Evolutionary conservation across 345 rosid species (phyloP), one percentile per base, ranked within the genome.

Genomic region (Lumnitzera racemosa): DNA sequence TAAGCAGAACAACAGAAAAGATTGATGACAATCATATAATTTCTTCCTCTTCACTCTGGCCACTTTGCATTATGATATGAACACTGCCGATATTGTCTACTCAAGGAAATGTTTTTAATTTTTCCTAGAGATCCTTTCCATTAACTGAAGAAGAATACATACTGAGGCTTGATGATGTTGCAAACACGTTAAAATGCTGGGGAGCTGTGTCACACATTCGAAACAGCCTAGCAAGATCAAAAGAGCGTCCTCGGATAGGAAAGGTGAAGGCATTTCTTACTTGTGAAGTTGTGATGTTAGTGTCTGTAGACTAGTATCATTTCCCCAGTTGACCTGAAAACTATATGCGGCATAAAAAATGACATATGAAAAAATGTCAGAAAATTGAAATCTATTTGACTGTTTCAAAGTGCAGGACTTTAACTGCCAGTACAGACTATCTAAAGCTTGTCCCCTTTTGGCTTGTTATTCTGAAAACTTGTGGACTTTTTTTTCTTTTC

Each of bases 191-290:
- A 66, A 92, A 80, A 80, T 89, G 87, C 71, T 92, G 98, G 98
- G 98, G 98, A 68, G 96, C 96, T 15, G 96, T 89, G 65, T 85
- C 96, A 36, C 95, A 89, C 61, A 87, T 89, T 73, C 83, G 91
- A 67, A 85, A 74, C 75, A 91, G 96, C 83, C 83, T 89, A 49
- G 85, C 85, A 55, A 91, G 83, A 79, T 71, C 72, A 47, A 91
- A 91, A 73, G 96, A 91, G 68, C 84, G 96, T 13, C 98, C 96
- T 24, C 80, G 96, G 66, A 89, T 89, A 49, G 94, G 94, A 52
- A 85, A 90, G 87, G 97, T 90, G 67, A 77, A 67, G 55, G 11
- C 13, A 49, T 11, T 17, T 13, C 7, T 36, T 5, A 27, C 31
- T 27, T 36, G 43, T 9, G 43, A 36, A 36, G 43, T 36, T 36